These are phyloP conservation scores for Keithomyces neogunnii DNA, from an alignment of 2,329 filamentous ascomycete species.

Conservation along the genomic window DNA sequence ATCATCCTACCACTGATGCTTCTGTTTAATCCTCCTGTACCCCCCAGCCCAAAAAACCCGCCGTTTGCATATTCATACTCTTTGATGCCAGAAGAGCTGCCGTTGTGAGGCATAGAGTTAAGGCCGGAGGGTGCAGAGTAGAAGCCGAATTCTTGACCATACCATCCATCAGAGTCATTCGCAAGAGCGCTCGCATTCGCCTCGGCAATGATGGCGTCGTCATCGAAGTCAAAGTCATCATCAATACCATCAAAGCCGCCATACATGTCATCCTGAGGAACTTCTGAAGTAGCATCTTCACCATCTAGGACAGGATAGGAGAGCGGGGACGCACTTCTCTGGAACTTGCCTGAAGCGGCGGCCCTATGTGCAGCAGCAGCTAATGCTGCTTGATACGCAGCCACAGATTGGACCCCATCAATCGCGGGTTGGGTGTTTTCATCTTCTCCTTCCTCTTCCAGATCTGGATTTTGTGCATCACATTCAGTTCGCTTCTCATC, in stretches of 20 bases:
- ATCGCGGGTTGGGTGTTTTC: constrained; percentile 5
- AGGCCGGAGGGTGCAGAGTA: constrained; percentile 56
- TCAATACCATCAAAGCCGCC: constrained; percentile 52
- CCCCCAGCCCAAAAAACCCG: constrained; percentile 79
- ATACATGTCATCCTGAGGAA: constrained; percentile 12
- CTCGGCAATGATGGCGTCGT: constrained; percentile 87
- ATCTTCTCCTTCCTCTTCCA: background rate
- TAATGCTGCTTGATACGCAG: constrained; percentile 75
- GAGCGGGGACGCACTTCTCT: constrained; percentile 43
- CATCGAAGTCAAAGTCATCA: constrained; percentile 62
- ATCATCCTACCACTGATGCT: constrained; percentile 65
- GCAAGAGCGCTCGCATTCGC: constrained; percentile 91
- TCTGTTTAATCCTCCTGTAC: constrained; percentile 45
- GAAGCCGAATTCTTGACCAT: constrained; percentile 94
- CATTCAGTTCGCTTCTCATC: background rate
- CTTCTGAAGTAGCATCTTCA: constrained; percentile 3
- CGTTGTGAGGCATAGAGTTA: constrained; percentile 35
- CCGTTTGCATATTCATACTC: constrained; percentile 62
- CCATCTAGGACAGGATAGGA: constrained; percentile 10
- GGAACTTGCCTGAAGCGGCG: constrained; percentile 66
- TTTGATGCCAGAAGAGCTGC: constrained; percentile 22
- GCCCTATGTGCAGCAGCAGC: constrained; percentile 74
- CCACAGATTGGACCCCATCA: constrained; percentile 24
- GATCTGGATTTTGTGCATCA: background rate
- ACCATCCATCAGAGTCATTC: constrained; percentile 87